Evolutionary conservation across 1,139 yeast genomes (phyloP), one percentile per base, ranked within the genome.

Genomic region (Candida mesenterica): DNA sequence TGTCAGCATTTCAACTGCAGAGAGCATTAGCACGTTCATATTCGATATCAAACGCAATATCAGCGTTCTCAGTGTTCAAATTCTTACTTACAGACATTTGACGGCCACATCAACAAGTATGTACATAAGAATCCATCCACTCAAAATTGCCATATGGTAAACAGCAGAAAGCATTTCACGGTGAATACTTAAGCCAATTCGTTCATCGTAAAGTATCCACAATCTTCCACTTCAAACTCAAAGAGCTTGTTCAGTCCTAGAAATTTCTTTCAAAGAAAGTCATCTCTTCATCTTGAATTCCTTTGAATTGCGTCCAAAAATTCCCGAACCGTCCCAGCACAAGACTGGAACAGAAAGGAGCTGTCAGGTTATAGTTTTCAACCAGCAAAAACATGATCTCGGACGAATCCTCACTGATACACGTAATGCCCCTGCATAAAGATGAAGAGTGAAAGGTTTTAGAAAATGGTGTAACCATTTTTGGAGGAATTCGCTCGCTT

Each of bases 361-460:
- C 78, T 89, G 97, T 89, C 97, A 82, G 95, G 92, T 86, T 83
- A 82, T 79, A 84, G 92, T 89, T 90, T 90, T 90, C 97, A 90
- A 90, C 97, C 95, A 90, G 98, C 98, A 90, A 90, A 89, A 86
- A 90, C 97, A 90, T 95, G 95, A 88, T 88, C 98, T 90, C 98
- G 97, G 97, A 92, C 96, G 96, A 89, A 89, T 92, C 97, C 97
- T 90, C 98, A 90, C 96, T 89, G 97, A 90, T 87, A 88, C 95
- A 95, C 96, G 97, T 90, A 90, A 89, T 89, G 96, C 97, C 97
- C 97, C 86, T 85, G 98, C 97, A 90, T 88, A 92, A 90, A 84
- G 96, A 89, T 89, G 64, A 57, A 61, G 82, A 64, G 58, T n/a
- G 59, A 43, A 35, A 31, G 24, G 31, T 39, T 12, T 25, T 13